Evolutionary conservation across 305 asterid genomes (phyloP).

Genomic region (Withania somnifera): DNA sequence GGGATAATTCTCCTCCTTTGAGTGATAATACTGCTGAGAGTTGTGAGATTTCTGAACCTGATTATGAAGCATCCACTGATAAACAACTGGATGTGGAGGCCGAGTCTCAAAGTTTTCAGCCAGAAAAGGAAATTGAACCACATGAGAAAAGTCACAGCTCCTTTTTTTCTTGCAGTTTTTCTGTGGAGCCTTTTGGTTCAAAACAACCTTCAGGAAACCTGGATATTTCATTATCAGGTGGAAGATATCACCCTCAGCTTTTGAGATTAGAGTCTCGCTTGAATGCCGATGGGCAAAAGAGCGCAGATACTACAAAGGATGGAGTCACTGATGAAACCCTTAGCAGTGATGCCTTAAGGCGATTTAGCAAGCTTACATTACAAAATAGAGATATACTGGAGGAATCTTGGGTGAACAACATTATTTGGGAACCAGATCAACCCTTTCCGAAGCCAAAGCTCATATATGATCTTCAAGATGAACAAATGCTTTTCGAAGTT

Average conservation of each 20-base stretch:
- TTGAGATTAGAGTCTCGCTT: conserved; percentile 66
- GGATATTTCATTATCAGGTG: conserved; percentile 16
- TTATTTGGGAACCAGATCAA: conserved; percentile 80
- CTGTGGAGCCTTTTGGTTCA: conserved; percentile 66
- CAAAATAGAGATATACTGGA: conserved; percentile 68
- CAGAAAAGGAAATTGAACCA: conserved; percentile 29
- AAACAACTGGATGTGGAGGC: conserved; percentile 29
- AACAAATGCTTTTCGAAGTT: conserved; percentile 97
- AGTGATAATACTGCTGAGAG: conserved; percentile 50
- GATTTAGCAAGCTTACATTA: conserved; percentile 61
- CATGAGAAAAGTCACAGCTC: conserved; percentile 29
- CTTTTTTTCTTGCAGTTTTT: conserved; percentile 25
- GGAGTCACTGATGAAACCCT: conserved; percentile 29
- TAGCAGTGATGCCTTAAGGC: conserved; percentile 43
- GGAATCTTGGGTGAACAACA: conserved; percentile 83
- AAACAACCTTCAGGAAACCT: conserved; percentile 15
- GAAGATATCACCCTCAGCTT: conserved; percentile 72
- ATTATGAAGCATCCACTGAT: conserved; percentile 49
- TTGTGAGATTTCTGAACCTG: conserved; percentile 82
- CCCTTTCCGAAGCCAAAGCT: conserved; percentile 60
- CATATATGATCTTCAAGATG: conserved; percentile 89
- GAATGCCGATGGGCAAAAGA: conserved; percentile 23
- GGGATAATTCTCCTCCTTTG: conserved; percentile 68
- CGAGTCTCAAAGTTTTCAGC: conserved; percentile 14
- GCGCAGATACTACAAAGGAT: conserved; percentile 33